Percentiles rank a stretch among this genome's conserved stretches.
Evolutionary conservation across 78 protist genomes (phyloP).

Genomic region (Emiliania huxleyi): DNA sequence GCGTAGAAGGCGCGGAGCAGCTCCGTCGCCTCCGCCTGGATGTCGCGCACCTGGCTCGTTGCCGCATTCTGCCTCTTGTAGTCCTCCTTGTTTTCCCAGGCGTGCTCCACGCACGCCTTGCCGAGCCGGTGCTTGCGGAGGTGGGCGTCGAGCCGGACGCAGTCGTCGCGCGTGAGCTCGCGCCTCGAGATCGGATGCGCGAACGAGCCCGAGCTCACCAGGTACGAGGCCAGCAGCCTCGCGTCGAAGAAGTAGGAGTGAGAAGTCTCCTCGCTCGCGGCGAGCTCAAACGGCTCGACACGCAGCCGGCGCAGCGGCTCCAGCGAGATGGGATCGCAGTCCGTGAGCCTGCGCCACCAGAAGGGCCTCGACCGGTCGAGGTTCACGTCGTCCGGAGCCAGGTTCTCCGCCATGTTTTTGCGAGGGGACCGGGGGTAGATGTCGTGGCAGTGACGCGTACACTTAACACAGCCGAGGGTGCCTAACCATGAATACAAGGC

Average conservation of each 20-base stretch:
- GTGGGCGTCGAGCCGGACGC: neutral
- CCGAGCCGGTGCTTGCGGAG: no score
- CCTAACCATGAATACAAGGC: no score
- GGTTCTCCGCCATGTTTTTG: neutral
- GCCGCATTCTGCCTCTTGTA: neutral
- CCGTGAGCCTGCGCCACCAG: constrained; percentile 22
- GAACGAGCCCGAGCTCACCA: neutral
- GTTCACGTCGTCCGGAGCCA: neutral
- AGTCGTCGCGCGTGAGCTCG: neutral
- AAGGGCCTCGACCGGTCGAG: neutral
- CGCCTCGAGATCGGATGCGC: neutral
- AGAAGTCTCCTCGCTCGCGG: neutral
- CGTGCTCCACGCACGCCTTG: neutral
- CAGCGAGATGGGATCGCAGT: neutral
- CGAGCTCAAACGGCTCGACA: neutral
- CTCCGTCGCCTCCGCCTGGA: neutral
- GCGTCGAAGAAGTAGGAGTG: neutral
- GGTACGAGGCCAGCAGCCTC: neutral
- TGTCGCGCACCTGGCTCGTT: neutral
- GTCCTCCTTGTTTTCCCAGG: neutral
- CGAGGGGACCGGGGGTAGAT: no score
- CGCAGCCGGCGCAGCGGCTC: neutral
- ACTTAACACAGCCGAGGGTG: no score
- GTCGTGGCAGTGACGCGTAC: no score
- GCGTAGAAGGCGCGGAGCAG: neutral